Evolutionary conservation across 208 protist species (phyloP).

Genomic region (Wallacemonas rigidus): DNA sequence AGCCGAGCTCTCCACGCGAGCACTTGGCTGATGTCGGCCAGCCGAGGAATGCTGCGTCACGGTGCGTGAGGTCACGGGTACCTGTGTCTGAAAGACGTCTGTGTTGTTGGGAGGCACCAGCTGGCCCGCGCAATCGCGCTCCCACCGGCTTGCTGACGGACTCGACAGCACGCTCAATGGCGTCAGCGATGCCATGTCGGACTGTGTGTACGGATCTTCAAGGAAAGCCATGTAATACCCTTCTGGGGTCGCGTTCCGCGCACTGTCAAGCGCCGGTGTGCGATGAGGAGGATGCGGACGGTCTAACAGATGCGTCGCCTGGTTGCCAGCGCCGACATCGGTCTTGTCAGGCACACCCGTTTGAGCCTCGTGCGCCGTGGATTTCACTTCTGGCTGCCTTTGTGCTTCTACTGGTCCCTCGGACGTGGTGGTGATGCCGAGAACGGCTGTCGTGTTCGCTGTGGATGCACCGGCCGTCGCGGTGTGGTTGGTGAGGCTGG

Average conservation of each 20-base stretch:
- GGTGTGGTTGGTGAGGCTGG: too few species aligned
- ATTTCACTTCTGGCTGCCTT: too few species aligned
- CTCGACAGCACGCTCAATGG: constrained; percentile 1
- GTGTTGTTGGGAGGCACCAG: neutral
- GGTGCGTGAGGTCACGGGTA: neutral
- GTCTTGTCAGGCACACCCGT: too few species aligned
- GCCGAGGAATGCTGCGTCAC: neutral
- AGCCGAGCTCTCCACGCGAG: neutral
- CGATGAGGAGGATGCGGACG: too few species aligned
- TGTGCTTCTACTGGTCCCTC: too few species aligned
- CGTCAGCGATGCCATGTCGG: constrained; percentile 2
- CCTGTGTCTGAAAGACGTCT: neutral
- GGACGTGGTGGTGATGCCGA: too few species aligned
- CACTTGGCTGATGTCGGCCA: neutral
- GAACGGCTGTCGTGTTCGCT: too few species aligned
- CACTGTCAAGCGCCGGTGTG: too few species aligned
- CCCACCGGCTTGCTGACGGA: neutral
- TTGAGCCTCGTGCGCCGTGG: too few species aligned
- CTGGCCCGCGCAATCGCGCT: neutral
- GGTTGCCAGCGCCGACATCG: too few species aligned
- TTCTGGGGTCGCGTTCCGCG: neutral
- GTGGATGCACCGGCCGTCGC: too few species aligned
- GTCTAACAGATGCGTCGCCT: too few species aligned
- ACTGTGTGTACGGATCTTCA: constrained; percentile 12
- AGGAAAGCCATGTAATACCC: neutral